phyloP scores from a whole-genome alignment of 352 stramenopile species.

The Pythium monospermum region DNA sequence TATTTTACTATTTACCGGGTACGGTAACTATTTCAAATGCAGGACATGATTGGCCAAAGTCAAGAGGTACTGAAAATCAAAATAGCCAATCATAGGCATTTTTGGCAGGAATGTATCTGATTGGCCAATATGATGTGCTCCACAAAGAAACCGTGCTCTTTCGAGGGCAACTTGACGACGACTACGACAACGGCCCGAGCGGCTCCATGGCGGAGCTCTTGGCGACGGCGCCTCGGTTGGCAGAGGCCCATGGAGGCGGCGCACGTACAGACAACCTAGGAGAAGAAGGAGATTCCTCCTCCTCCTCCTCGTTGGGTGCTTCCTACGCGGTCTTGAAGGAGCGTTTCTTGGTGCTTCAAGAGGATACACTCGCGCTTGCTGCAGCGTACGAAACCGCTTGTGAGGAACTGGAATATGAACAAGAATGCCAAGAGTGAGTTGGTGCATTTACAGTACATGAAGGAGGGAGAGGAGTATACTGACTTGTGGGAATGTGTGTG shows the following conservation, averaged over 20 bases:
- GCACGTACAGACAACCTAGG: not conserved
- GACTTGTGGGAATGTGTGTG: not conserved
- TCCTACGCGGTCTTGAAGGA: slow-evolving; percentile 28
- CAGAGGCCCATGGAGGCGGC: no score
- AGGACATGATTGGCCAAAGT: not conserved
- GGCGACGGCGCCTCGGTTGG: no score
- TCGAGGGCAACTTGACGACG: not conserved
- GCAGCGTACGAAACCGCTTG: slow-evolving; percentile 26
- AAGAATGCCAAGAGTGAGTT: slow-evolving; percentile 37
- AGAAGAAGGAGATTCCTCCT: not conserved
- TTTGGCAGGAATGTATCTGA: no score
- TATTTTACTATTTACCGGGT: no score
- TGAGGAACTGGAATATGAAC: slow-evolving; percentile 33
- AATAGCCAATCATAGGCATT: no score
- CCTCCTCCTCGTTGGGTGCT: no score
- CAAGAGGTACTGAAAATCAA: no score
- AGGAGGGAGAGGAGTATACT: not conserved
- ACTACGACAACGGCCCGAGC: no score
- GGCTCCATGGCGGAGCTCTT: no score
- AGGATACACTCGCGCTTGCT: slow-evolving; percentile 30
- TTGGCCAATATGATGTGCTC: no score
- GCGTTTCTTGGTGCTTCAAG: slow-evolving; percentile 30
- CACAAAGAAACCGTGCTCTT: not conserved
- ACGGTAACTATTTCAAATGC: no score
- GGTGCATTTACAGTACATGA: not conserved